Percentiles rank a stretch among this genome's conserved stretches.
phyloP scores from a whole-genome alignment of 768 basidiomycete genomes.

The Podaxis sp. region DNA sequence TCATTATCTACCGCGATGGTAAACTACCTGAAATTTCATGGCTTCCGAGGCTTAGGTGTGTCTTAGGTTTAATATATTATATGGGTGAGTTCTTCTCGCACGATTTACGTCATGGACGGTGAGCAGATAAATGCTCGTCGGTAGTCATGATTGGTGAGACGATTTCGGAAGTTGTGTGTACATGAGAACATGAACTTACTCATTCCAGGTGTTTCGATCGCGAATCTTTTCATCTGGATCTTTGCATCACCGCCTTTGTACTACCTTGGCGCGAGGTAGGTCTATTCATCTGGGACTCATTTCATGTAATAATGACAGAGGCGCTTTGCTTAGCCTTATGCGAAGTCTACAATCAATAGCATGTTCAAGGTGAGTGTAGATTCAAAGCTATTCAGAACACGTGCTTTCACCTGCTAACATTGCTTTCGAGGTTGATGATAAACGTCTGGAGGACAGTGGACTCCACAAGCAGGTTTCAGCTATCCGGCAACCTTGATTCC shows the following conservation, averaged over 20 bases:
- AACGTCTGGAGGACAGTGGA: constrained; percentile 4
- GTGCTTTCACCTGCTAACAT: neutral
- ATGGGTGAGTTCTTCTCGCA: neutral
- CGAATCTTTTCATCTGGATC: constrained; percentile 2
- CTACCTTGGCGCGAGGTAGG: constrained; percentile 7
- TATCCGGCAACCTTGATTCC: constrained; percentile 7
- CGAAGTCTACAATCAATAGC: constrained; percentile 7
- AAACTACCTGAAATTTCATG: neutral
- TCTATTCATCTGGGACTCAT: neutral
- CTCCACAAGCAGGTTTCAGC: neutral
- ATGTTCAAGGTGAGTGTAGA: neutral
- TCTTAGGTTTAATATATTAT: constrained; percentile 1
- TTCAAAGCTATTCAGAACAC: neutral
- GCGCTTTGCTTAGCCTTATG: neutral
- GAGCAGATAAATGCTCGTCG: neutral
- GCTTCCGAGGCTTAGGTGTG: neutral
- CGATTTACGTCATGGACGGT: neutral
- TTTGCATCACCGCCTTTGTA: neutral
- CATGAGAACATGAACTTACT: neutral
- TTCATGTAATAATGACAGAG: too few species aligned
- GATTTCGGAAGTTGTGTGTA: neutral
- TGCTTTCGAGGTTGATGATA: neutral
- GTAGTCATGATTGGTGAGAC: constrained; percentile 11
- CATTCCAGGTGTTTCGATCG: neutral
- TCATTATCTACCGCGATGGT: constrained; percentile 10